A percentile compares a stretch with the other conserved stretches of the same genome.
Conservation (phyloP, 441 rosid genomes). For the Gossypium lobatum region DNA sequence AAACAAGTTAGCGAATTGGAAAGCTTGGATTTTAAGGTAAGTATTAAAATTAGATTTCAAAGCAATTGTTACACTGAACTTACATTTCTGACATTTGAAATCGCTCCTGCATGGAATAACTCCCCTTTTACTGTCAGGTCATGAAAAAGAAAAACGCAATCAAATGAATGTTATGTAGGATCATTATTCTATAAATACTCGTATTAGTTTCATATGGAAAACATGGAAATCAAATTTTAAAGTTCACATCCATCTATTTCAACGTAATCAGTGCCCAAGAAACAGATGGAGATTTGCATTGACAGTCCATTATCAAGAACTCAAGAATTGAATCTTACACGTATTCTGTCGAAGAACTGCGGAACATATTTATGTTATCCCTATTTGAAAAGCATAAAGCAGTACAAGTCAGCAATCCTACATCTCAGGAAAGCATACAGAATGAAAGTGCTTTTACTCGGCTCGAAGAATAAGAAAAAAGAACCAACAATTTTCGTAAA, state of each 20-base stretch:
- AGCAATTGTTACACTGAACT: conserved; percentile 2
- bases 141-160: conserved; percentile 7
- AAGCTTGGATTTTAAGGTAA: not conserved
- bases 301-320: not conserved
- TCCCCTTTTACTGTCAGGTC: conserved; percentile 19
- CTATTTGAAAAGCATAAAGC: conserved; percentile 15
- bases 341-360: conserved; percentile 27
- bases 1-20: not conserved
- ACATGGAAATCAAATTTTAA: not conserved
- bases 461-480: not conserved
- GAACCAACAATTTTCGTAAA: conserved; percentile 7
- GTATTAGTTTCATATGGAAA: not conserved
- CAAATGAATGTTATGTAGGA: not conserved
- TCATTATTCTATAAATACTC: conserved; percentile 3
- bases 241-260: not conserved
- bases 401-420: not conserved
- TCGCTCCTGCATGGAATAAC: conserved; percentile 23
- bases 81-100: conserved; percentile 27
- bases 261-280: not conserved
- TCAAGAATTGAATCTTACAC: conserved; percentile 24
- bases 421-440: not conserved
- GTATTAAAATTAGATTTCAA: not conserved
- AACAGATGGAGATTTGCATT: not conserved
- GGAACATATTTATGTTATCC: conserved; percentile 26
- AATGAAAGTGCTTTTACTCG: not conserved